Evolutionary conservation across 352 stramenopile genomes (phyloP), one percentile per base, ranked within the genome.

Genomic region (Peronosclerospora sorghi): DNA sequence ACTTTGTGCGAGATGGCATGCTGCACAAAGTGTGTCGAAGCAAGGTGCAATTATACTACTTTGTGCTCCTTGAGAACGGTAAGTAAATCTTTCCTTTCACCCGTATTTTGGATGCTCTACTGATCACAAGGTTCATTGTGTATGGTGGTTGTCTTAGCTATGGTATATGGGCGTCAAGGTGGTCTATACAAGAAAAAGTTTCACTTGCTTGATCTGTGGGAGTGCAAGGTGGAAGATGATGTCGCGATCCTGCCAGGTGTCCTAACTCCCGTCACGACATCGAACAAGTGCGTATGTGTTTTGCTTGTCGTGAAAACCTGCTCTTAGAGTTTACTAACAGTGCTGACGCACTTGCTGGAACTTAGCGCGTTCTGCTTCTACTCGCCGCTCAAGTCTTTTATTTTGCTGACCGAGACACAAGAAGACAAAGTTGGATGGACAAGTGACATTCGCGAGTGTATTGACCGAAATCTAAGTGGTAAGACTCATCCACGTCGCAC

Each of bases 361-460:
- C 13, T 51, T 40, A 92, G 74, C 39, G 80, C 80, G 0, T 88
- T 92, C 38, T 86, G 81, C 45, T 92, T 92, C 29, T 87, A 80
- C 38, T 92, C 80, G 1, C 79, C 73, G 12, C 63, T 86, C 15
- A 92, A 92, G 59, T 92, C 80, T 19, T 92, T 92, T 41, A 86
- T 92, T 35, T 54, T 92, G 27, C 56, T 92, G 10, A 61, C 80
- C 5, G 56, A 80, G 9, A 82, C 73, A 7, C 59, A 84, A 14
- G 56, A 67, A 41, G 75, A 82, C 17, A 87, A 88, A 48, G 19
- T 43, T 1, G 45, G 29, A 8, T 92, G 80, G 80, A 82, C 77
- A 12, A 38, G 35, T 5, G 66, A 57, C 35, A 83, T 90, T 32
- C 58, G 68, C n/a, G 65, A 83, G 6, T 75, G 64, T 30, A 86